Evolutionary conservation across 2,329 filamentous ascomycete species (phyloP).

Genomic region (Pseudonectria foliicola): DNA sequence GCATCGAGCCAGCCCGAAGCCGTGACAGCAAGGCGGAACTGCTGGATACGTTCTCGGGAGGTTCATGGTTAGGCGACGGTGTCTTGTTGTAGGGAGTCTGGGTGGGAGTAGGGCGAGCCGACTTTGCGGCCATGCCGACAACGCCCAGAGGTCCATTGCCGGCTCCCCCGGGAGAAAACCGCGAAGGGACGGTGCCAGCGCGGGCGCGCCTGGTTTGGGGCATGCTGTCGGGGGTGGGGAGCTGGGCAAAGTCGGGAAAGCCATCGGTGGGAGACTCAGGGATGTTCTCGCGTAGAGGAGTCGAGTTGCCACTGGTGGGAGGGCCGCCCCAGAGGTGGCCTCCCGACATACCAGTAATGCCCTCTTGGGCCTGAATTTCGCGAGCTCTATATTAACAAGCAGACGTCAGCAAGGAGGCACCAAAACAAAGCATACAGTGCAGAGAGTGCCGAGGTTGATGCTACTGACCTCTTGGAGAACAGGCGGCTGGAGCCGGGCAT

Average conservation of each 20-base stretch:
- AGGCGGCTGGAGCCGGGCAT: conserved; percentile 64
- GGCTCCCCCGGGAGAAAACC: conserved; percentile 73
- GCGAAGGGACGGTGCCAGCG: conserved; percentile 91
- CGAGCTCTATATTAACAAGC: conserved; percentile 58
- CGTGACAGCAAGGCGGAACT: conserved; percentile 75
- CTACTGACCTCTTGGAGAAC: conserved; percentile 82
- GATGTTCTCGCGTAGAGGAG: conserved; percentile 92
- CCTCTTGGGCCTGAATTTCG: conserved; percentile 96
- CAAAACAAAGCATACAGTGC: neutral
- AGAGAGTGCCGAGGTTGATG: conserved; percentile 8
- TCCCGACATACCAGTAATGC: conserved; percentile 60
- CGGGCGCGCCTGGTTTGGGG: conserved; percentile 72
- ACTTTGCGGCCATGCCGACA: conserved; percentile 60
- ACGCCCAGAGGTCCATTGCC: conserved; percentile 52
- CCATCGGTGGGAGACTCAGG: conserved; percentile 94
- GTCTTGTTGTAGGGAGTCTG: conserved; percentile 76
- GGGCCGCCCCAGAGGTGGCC: conserved; percentile 86
- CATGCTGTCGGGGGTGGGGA: conserved; percentile 58
- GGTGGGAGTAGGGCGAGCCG: conserved; percentile 77
- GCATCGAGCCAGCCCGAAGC: conserved; percentile 87
- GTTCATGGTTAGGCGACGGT: conserved; percentile 47
- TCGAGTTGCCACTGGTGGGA: conserved; percentile 92
- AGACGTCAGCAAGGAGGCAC: conserved; percentile 4
- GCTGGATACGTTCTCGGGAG: conserved; percentile 39
- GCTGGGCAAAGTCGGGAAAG: conserved; percentile 80